These are phyloP conservation scores for Paralagenidium karlingii DNA, from an alignment of 352 stramenopile genomes.

Conservation along the genomic window DNA sequence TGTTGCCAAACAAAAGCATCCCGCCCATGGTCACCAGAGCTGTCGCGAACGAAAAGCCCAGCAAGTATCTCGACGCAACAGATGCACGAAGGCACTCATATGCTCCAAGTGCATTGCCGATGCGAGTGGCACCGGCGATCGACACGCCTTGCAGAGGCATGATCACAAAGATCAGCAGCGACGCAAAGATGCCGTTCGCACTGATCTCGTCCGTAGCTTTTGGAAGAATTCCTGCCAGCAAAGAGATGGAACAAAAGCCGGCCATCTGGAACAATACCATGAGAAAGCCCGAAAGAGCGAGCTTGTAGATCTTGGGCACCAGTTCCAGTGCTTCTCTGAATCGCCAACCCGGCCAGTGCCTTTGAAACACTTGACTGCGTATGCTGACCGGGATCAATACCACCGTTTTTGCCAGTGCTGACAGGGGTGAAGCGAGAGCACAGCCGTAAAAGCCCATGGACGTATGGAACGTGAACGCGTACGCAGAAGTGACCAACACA, in stretches of 20 bases:
- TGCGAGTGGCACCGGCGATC: slow-evolving; percentile 31
- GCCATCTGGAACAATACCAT: slow-evolving; percentile 38
- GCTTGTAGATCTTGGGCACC: slow-evolving; percentile 20
- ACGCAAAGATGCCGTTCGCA: slow-evolving; percentile 38
- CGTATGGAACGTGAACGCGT: slow-evolving; percentile 36
- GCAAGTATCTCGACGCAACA: slow-evolving; percentile 20
- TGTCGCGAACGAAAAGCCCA: slow-evolving; percentile 14
- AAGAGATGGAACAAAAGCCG: slow-evolving; percentile 24
- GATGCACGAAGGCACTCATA: slow-evolving; percentile 22
- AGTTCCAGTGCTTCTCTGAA: slow-evolving; percentile 16
- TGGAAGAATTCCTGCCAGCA: slow-evolving; percentile 37
- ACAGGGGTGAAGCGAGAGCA: slow-evolving; percentile 28
- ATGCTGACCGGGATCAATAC: slow-evolving; percentile 34
- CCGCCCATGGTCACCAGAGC: too few relatives aligned
- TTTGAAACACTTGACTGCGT: slow-evolving; percentile 27
- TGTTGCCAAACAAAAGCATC: too few relatives aligned
- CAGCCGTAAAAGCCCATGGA: slow-evolving; percentile 40
- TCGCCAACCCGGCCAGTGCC: slow-evolving; percentile 48
- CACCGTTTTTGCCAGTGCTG: slow-evolving; percentile 26
- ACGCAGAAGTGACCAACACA: slow-evolving; percentile 25
- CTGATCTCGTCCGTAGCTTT: slow-evolving; percentile 32
- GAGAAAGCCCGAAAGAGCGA: slow-evolving; percentile 26
- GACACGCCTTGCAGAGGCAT: slow-evolving; percentile 32
- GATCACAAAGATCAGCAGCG: slow-evolving; percentile 26
- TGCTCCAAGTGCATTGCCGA: slow-evolving; percentile 46